Base-by-base conservation (phyloP, 2,329 filamentous ascomycete genomes). In the Magnaporthiopsis poae region DNA sequence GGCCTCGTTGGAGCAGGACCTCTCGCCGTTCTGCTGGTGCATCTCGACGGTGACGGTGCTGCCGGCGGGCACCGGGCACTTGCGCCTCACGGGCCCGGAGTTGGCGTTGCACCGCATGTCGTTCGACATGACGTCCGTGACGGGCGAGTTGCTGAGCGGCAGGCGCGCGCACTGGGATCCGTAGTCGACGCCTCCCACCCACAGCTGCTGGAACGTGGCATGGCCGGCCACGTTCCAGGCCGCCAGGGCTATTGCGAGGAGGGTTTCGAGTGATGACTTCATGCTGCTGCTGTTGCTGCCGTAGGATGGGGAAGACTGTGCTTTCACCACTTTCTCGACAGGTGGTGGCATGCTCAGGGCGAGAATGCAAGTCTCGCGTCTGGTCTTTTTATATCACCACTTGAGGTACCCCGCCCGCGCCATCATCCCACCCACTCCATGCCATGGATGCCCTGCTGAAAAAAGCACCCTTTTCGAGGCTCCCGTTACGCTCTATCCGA, bases 151-250 rank as follows among this genome's bases (percentile, higher is more conserved):
- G 71, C 73, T 79, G 0, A 73, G 65, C 0, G 82, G 82, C 0
- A 82, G 67, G 65, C 84, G 79, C 52, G 80, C 81, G 70, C 83
- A 86, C 68, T 77, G 75, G 3, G 73, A 69, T 39, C 76, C 77
- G 74, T 78, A 69, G 69, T 77, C 80, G 31, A 77, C 73, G 13
- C 77, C 79, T 66, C 79, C 75, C 33, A 82, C 79, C 80, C 80
- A 83, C 52, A 82, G 73, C 18, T 81, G 73, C 69, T 84, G 82
- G 75, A 83, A 84, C 39, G 78, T 81, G 60, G 82, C 80, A 69
- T 85, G 83, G 64, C 76, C 78, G 63, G 77, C 71, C 21, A 76
- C 80, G 35, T 77, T 70, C 46, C 73, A 71, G 21, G 75, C 77
- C 60, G 76, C 74, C 31, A 80, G 67, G 25, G 74, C 76, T 25